Evolutionary conservation across 2,329 filamentous ascomycete species (phyloP).

Genomic region (Calonectria pteridis): DNA sequence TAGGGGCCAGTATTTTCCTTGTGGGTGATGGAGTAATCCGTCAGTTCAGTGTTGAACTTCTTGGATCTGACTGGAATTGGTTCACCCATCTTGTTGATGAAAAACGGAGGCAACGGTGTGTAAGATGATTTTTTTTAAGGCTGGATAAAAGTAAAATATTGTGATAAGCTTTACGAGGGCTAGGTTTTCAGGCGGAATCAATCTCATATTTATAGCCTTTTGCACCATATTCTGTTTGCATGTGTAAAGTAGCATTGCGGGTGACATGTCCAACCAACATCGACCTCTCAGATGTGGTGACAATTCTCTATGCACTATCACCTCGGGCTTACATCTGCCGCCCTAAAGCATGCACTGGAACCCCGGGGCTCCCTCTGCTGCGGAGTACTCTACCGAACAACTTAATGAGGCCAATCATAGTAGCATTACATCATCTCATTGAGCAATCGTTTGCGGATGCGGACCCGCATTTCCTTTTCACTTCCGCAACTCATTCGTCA

Average conservation of each 20-base stretch:
- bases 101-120: background rate
- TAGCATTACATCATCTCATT: background rate
- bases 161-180: background rate
- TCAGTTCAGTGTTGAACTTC: conserved; percentile 57
- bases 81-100: conserved; percentile 36
- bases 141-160: background rate
- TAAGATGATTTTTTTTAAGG: background rate
- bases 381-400: background rate
- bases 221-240: background rate
- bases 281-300: background rate
- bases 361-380: background rate
- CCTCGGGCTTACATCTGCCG: background rate
- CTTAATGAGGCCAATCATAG: background rate
- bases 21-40: conserved; percentile 51
- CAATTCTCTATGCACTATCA: background rate
- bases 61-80: conserved; percentile 41
- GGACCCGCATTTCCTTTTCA: conserved; percentile 5
- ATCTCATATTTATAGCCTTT: background rate
- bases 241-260: background rate
- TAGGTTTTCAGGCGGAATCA: background rate
- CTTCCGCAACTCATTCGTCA: conserved; percentile 13
- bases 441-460: conserved; percentile 16
- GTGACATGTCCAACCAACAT: background rate
- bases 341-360: background rate
- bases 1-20: conserved; percentile 53